phyloP scores from a whole-genome alignment of 306 rosid species.

The Glycine soja region DNA sequence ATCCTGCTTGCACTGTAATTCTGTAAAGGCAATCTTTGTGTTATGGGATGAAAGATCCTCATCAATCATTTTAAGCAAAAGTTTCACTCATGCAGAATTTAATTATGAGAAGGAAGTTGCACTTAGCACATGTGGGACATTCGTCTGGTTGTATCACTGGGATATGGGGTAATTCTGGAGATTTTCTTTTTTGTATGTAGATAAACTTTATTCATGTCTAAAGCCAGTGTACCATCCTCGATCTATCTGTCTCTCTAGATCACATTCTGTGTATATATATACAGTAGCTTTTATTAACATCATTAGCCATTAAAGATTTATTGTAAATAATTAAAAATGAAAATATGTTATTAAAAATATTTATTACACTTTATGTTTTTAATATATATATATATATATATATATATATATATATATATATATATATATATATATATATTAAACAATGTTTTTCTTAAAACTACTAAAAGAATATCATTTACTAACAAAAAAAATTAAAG shows the following conservation, averaged over 20 bases:
- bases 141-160: slow-evolving; percentile 24
- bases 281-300: not conserved
- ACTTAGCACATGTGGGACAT: slow-evolving; percentile 48
- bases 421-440: no score
- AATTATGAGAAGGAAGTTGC: slow-evolving; percentile 43
- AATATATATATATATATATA: no score
- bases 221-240: not conserved
- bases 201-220: slow-evolving; percentile 35
- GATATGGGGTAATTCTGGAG: slow-evolving; percentile 43
- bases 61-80: slow-evolving; percentile 56
- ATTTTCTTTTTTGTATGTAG: slow-evolving; percentile 1
- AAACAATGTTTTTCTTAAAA: no score
- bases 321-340: not conserved
- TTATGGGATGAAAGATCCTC: slow-evolving; percentile 46
- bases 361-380: not conserved
- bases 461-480: no score
- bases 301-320: not conserved
- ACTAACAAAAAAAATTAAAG: no score
- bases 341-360: not conserved
- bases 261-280: not conserved
- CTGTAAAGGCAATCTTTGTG: slow-evolving; percentile 45
- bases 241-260: slow-evolving; percentile 22
- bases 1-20: slow-evolving; percentile 27
- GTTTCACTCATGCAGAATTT: slow-evolving; percentile 40
- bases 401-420: no score